A percentile compares a stretch with the other conserved stretches of the same genome.
These are phyloP conservation scores for Geotrichum aggregatum DNA, from an alignment of 1,139 yeast genomes.

Conservation along the genomic window DNA sequence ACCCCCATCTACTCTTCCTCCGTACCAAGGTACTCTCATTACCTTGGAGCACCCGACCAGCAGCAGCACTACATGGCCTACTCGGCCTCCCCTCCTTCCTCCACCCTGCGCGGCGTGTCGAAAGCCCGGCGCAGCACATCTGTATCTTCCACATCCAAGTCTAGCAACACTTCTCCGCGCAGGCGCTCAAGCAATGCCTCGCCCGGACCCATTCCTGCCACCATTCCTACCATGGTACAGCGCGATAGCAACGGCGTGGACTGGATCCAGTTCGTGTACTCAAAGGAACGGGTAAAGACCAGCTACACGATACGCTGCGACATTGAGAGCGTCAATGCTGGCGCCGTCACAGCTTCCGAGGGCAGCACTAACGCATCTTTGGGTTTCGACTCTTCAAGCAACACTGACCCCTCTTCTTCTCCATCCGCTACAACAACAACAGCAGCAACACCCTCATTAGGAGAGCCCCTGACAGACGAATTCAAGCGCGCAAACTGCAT, in stretches of 20 bases:
- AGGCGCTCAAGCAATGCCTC: background rate
- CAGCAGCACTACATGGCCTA: background rate
- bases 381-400: background rate
- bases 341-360: background rate
- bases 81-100: background rate
- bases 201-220: conserved; percentile 4
- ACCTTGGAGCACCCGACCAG: background rate
- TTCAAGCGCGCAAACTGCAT: conserved; percentile 44
- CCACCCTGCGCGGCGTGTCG: background rate
- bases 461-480: conserved; percentile 25
- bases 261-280: conserved; percentile 40
- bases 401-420: background rate
- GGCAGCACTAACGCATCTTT: background rate
- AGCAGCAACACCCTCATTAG: background rate
- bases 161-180: background rate
- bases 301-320: conserved; percentile 39
- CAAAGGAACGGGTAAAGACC: conserved; percentile 34
- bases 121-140: background rate
- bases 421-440: background rate
- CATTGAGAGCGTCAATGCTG: conserved; percentile 33
- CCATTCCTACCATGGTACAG: conserved; percentile 29
- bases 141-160: background rate
- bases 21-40: background rate
- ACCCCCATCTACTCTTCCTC: background rate
- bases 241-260: conserved; percentile 37